Evolutionary conservation across 192 early-diverging fungal genomes (phyloP), one percentile per base, ranked within the genome.

Genomic region (Haplosporangium gracile): DNA sequence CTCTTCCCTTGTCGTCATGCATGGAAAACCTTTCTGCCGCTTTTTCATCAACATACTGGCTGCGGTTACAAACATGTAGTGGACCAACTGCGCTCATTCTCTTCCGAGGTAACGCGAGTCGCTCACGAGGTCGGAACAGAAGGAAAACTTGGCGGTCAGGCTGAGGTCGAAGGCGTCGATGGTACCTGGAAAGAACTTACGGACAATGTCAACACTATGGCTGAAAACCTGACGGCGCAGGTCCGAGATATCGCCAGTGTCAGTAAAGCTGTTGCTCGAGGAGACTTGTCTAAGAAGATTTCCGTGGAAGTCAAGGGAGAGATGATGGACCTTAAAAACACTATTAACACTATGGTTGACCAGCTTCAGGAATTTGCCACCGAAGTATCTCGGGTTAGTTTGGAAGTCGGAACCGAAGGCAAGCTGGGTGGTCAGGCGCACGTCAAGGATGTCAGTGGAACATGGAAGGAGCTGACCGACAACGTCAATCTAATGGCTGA

Each of bases 151-250:
- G 95, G 94, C 22, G 92, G 90, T 1, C 94, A 94, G 78, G 94
- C 92, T 45, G 79, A 92, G 13, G 91, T 94, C 18, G 85, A 85
- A 60, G 94, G 89, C 11, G 88, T 92, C 2, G 88, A 83, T 22
- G 94, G 94, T 7, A 93, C 91, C 2, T 95, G 94, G 94, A 91
- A 93, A 63, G 89, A 93, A 47, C 76, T 94, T 39, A 94, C 93
- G 42, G 93, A 93, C 72, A 92, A 91, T 76, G 92, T 94, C 75
- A 94, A 94, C 80, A 92, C 88, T 36, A 94, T 94, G 93, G 92
- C 93, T 8, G 84, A 82, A 74, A 89, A 94, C 69, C 71, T 94
- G 11, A 94, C 93, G 9, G 88, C 89, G 26, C 93, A 94, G 77
- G 93, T 94, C 0, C 89, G 93, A 36, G 92, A 93, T 80, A 94